These are phyloP conservation scores for Aspergillus nomiae DNA, from an alignment of 2,329 filamentous ascomycete species.

Conservation along the genomic window DNA sequence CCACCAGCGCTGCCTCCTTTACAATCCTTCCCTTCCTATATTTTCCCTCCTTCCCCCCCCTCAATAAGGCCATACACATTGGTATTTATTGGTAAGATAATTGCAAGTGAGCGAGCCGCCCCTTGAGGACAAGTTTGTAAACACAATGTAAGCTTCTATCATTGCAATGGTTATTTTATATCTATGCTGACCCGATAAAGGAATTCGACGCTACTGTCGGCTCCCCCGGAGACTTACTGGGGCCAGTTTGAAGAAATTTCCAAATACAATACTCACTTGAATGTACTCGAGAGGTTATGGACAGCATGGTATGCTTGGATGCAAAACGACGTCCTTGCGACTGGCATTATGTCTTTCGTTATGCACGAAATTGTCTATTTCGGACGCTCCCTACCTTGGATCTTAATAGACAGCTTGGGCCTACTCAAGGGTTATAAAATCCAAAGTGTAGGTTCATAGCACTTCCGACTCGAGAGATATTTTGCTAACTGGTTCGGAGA, in stretches of 20 bases:
- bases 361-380: conserved; percentile 97
- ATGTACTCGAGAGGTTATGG: conserved; percentile 85
- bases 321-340: conserved; percentile 95
- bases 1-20: background rate
- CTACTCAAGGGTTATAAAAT: conserved; percentile 94
- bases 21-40: background rate
- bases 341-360: conserved; percentile 94
- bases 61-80: background rate
- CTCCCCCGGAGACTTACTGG: conserved; percentile 62
- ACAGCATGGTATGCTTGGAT: conserved; percentile 96
- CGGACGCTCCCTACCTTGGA: conserved; percentile 85
- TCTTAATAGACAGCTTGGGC: conserved; percentile 85
- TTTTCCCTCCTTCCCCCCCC: background rate
- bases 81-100: background rate
- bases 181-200: conserved; percentile 25
- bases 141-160: conserved; percentile 24
- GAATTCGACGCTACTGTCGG: conserved; percentile 50
- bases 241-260: conserved; percentile 66
- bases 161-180: background rate
- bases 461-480: background rate
- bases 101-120: background rate
- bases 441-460: conserved; percentile 65
- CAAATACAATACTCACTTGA: conserved; percentile 80
- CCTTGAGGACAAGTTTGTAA: background rate
- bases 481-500: conserved; percentile 40